Evolutionary conservation across 2,329 filamentous ascomycete genomes (phyloP).

Genomic region (Monosporascus sp.): DNA sequence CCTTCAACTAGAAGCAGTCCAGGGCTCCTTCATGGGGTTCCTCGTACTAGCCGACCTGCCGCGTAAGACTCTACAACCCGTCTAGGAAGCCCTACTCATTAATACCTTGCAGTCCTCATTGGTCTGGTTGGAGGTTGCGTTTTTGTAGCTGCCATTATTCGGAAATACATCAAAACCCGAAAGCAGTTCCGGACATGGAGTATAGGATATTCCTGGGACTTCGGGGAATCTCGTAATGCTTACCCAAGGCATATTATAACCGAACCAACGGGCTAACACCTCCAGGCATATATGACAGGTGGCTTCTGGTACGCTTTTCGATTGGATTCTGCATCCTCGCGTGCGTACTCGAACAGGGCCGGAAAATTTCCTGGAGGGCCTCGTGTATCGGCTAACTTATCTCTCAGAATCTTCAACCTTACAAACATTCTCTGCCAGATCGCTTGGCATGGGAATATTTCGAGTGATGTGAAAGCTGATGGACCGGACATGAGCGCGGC

Average conservation of each 20-base stretch:
- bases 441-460: slow-evolving; percentile 24
- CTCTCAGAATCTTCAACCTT: slow-evolving; percentile 33
- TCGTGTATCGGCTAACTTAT: slow-evolving; percentile 28
- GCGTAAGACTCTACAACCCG: slow-evolving; percentile 2
- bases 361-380: too few species aligned
- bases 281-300: slow-evolving; percentile 36
- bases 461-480: slow-evolving; percentile 17
- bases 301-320: slow-evolving; percentile 38
- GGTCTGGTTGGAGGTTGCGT: slow-evolving; percentile 31
- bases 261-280: slow-evolving; percentile 6
- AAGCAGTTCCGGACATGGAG: slow-evolving; percentile 26
- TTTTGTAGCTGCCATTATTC: slow-evolving; percentile 33
- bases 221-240: slow-evolving; percentile 3
- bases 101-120: slow-evolving; percentile 27
- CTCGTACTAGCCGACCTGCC: slow-evolving; percentile 11
- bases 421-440: slow-evolving; percentile 15
- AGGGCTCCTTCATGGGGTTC: slow-evolving; percentile 6
- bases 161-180: slow-evolving; percentile 34
- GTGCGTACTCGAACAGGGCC: slow-evolving; percentile 14
- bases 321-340: slow-evolving; percentile 37
- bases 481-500: slow-evolving; percentile 28
- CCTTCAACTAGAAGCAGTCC: slow-evolving; percentile 7
- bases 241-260: neutral
- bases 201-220: slow-evolving; percentile 24
- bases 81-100: neutral